These are phyloP conservation scores for Tripidium arundinaceum DNA, from an alignment of 202 grass and related monocot genomes.

Conservation along the genomic window DNA sequence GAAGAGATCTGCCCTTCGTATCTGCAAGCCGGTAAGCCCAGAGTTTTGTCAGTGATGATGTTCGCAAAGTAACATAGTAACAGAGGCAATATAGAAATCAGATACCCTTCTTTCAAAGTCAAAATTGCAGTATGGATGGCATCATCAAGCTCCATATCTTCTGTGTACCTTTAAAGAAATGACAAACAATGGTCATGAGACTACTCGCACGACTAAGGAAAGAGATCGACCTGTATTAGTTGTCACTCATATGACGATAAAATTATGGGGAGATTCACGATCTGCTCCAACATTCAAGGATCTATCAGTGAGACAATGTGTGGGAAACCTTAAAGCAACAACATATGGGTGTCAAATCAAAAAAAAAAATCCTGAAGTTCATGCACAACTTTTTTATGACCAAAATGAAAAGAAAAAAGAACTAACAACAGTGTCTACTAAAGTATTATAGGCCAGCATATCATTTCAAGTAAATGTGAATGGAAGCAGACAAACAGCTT, in stretches of 20 bases:
- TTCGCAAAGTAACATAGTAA: no score
- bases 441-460: neutral
- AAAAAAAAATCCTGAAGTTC: neutral
- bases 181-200: conserved; percentile 12
- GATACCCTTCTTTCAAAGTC: conserved; percentile 96
- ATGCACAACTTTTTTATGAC: neutral
- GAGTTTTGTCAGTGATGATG: no score
- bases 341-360: neutral
- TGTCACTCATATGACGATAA: neutral
- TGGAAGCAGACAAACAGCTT: neutral
- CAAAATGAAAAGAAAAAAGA: neutral
- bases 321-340: no score
- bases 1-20: conserved; percentile 96
- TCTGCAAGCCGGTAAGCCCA: no score
- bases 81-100: no score
- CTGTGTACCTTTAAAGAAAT: conserved; percentile 64
- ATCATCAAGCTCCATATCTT: conserved; percentile 99
- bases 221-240: neutral
- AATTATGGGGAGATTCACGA: neutral
- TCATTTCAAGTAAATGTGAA: neutral
- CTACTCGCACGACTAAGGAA: neutral
- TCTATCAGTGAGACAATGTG: neutral
- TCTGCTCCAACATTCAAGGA: neutral
- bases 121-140: conserved; percentile 95
- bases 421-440: neutral